These are phyloP conservation scores for Rhododendron griersonianum DNA, from an alignment of 148 eudicot species.

Conservation along the genomic window DNA sequence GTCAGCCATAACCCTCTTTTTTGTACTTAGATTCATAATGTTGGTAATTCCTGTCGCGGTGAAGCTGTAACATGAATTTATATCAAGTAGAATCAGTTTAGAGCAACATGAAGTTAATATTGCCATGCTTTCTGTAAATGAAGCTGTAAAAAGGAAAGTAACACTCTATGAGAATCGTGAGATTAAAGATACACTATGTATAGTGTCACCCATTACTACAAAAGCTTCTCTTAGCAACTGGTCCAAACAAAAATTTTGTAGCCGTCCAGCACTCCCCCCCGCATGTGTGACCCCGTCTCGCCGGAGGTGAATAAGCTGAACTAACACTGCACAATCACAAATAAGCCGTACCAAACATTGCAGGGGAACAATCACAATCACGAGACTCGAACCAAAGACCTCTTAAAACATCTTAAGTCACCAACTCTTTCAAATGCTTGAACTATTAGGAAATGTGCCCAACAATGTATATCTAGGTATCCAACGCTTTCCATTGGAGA, in stretches of 20 bases:
- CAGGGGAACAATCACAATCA: neutral
- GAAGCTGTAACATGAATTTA: no score
- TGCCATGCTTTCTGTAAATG: neutral
- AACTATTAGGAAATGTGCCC: neutral
- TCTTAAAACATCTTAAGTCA: neutral
- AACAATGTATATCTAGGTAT: neutral
- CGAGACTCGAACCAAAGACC: neutral
- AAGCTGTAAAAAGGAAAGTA: neutral
- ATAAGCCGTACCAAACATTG: neutral
- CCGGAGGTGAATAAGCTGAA: neutral
- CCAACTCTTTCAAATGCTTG: neutral
- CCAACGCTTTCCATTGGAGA: neutral
- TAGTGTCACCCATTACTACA: neutral
- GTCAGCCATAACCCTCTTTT: neutral
- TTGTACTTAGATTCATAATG: neutral
- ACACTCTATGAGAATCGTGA: neutral
- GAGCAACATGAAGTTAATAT: neutral
- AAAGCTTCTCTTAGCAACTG: neutral
- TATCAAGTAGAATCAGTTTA: neutral
- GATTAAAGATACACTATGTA: neutral
- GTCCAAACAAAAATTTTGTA: neutral
- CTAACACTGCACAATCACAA: neutral
- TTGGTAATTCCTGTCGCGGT: neutral
- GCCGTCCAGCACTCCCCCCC: neutral
- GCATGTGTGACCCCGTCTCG: neutral